Conservation (phyloP, 2,329 filamentous ascomycete species). For the Colletotrichum simmondsii region DNA sequence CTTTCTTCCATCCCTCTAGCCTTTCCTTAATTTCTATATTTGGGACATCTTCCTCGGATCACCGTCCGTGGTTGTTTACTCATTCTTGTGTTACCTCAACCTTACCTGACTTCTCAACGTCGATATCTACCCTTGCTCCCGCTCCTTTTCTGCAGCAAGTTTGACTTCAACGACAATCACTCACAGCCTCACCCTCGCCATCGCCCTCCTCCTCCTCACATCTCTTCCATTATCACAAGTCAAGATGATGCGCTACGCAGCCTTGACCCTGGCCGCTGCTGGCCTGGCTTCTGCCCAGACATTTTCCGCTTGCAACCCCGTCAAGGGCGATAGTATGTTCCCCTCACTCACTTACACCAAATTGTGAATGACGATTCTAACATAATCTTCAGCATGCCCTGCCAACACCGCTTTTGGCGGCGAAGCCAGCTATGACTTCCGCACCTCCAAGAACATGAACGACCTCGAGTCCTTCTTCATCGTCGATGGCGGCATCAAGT, state of each 20-base stretch:
- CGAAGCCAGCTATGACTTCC: conserved; percentile 30
- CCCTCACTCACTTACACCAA: not conserved
- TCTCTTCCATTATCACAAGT: not conserved
- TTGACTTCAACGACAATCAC: not conserved
- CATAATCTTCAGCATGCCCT: conserved; percentile 22
- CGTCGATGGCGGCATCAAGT: conserved; percentile 57
- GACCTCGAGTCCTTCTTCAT: conserved; percentile 63
- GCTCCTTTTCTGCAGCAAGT: conserved; percentile 1
- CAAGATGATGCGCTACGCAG: conserved; percentile 21
- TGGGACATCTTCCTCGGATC: not conserved
- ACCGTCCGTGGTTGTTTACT: not conserved
- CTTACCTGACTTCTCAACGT: not conserved
- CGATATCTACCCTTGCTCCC: not conserved
- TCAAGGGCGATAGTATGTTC: conserved; percentile 31
- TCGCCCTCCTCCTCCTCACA: not conserved
- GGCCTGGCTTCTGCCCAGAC: conserved; percentile 33
- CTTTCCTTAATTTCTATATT: conserved; percentile 21
- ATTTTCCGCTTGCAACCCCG: conserved; percentile 34
- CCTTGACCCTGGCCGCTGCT: conserved; percentile 26
- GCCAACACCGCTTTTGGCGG: conserved; percentile 35
- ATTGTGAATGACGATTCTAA: not conserved
- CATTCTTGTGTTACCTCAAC: too few relatives aligned
- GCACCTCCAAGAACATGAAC: conserved; percentile 44
- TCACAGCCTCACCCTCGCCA: not conserved
- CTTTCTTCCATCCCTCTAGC: not conserved